Percentiles rank a stretch among this genome's conserved stretches.
Conservation (phyloP, 352 stramenopile genomes). For the Pythium insidiosum region DNA sequence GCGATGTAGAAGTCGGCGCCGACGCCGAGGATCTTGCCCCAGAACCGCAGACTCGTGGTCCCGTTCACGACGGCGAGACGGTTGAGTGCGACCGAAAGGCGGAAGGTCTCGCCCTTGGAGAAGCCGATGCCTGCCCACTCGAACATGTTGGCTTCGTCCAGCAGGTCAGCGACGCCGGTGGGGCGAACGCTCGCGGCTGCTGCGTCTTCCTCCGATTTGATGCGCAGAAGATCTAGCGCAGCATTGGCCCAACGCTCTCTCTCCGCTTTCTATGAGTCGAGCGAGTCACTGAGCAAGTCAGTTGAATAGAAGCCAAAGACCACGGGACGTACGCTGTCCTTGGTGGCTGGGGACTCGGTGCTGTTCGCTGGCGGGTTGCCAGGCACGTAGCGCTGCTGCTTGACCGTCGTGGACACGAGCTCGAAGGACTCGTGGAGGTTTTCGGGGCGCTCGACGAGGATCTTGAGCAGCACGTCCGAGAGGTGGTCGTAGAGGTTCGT, state of each 20-base stretch:
- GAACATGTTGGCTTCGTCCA: conserved; percentile 81
- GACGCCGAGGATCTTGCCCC: conserved; percentile 79
- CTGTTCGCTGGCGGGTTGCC: conserved; percentile 6
- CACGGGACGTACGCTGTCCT: conserved; percentile 34
- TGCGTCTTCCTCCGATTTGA: conserved; percentile 44
- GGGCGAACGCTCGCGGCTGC: conserved; percentile 19
- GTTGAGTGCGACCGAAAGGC: conserved; percentile 53
- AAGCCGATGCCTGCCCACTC: conserved; percentile 74
- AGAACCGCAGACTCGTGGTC: conserved; percentile 77
- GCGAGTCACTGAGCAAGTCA: not conserved
- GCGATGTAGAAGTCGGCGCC: conserved; percentile 78
- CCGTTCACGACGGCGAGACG: conserved; percentile 41
- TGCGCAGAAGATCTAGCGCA: conserved; percentile 45
- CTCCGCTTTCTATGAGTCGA: conserved; percentile 30
- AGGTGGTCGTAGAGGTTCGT: conserved; percentile 85
- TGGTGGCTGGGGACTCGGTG: conserved; percentile 30
- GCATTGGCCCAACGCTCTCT: conserved; percentile 60
- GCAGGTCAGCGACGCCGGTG: conserved; percentile 42
- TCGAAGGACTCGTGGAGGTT: conserved; percentile 85
- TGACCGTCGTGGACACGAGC: conserved; percentile 78
- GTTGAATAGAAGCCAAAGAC: not conserved
- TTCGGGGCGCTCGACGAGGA: conserved; percentile 76
- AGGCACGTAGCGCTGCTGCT: conserved; percentile 63
- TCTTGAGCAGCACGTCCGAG: conserved; percentile 81
- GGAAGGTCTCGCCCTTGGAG: conserved; percentile 66